Conservation (phyloP, 352 stramenopile genomes). For the Globisporangium nunn region DNA sequence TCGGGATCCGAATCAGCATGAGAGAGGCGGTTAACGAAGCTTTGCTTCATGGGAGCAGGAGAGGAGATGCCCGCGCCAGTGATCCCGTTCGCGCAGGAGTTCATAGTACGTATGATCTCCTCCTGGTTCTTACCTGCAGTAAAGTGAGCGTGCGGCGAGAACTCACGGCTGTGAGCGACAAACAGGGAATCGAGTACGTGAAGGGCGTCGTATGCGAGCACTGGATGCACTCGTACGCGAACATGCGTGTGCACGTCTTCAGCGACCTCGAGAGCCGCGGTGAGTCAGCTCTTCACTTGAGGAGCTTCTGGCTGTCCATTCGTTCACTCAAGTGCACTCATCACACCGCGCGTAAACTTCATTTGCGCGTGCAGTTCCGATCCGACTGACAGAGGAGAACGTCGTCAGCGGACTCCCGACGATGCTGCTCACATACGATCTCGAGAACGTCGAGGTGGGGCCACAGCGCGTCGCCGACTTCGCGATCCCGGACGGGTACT, state of each 20-base stretch:
- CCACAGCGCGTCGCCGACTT: conserved; percentile 43
- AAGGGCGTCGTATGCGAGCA: conserved; percentile 51
- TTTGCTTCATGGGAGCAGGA: conserved; percentile 5
- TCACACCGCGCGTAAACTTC: background rate
- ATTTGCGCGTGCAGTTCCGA: conserved; percentile 28
- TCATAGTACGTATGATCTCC: conserved; percentile 24
- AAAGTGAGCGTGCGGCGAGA: background rate
- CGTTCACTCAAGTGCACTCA: background rate
- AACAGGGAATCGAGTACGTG: conserved; percentile 49
- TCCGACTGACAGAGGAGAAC: conserved; percentile 61
- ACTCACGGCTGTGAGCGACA: background rate
- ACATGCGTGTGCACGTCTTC: conserved; percentile 54
- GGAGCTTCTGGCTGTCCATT: background rate
- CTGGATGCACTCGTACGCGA: conserved; percentile 47
- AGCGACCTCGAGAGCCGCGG: conserved; percentile 33
- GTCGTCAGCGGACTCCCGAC: conserved; percentile 32
- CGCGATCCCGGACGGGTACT: conserved; percentile 49
- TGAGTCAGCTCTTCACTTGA: conserved; percentile 7
- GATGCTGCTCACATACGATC: conserved; percentile 58
- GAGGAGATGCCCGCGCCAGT: conserved; percentile 47
- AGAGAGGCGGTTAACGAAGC: too few species aligned
- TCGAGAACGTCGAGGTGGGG: conserved; percentile 41
- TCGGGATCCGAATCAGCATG: background rate
- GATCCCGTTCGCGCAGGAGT: conserved; percentile 44
- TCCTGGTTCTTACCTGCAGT: too few species aligned